Percentiles rank a stretch among this genome's conserved stretches.
Evolutionary conservation across 257 asterid species (phyloP).

Genomic region (Gardenia jasminoides): DNA sequence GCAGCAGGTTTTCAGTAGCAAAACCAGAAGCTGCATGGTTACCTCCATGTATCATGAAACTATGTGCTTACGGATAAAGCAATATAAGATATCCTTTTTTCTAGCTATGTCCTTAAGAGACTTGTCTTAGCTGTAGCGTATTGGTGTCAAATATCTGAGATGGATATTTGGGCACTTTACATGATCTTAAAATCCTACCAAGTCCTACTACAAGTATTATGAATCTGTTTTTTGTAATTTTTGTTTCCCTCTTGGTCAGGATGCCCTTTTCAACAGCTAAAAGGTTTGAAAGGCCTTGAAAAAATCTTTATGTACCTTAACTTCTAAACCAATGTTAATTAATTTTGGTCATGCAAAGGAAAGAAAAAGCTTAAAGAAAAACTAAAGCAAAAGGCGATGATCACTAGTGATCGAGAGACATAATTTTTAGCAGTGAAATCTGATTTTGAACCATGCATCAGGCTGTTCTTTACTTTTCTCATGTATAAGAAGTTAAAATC

Average conservation of each 20-base stretch:
- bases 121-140: neutral
- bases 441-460: neutral
- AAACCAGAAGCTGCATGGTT: neutral
- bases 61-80: neutral
- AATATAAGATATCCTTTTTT: neutral
- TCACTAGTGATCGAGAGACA: neutral
- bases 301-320: neutral
- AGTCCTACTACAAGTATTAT: neutral
- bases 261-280: neutral
- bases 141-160: neutral
- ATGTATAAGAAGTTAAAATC: neutral
- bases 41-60: neutral
- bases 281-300: neutral
- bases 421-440: neutral
- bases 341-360: neutral
- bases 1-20: slow-evolving; percentile 1
- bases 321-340: neutral
- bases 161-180: neutral
- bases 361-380: neutral
- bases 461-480: neutral
- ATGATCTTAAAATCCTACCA: neutral
- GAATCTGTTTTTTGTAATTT: neutral
- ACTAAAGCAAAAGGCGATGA: neutral
- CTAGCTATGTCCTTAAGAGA: neutral
- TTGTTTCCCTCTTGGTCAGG: neutral